Evolutionary conservation across 371 early-diverging fungal species (phyloP), one percentile per base, ranked within the genome.

Genomic region (Entomophthora muscae): DNA sequence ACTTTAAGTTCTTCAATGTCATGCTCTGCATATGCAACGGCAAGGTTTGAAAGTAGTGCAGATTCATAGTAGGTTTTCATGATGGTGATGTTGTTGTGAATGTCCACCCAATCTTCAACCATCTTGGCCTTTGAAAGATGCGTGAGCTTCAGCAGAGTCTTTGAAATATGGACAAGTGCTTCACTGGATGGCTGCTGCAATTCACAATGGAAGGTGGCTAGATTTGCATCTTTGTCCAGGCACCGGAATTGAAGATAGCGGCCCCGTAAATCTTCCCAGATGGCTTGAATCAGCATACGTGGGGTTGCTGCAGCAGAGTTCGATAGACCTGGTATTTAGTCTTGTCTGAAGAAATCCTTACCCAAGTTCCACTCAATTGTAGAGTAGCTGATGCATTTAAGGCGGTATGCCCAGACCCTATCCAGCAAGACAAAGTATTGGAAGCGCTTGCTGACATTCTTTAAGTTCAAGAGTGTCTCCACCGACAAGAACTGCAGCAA

Each of bases 1-100:
- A 58, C 59, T 31, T 58, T 58, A 13, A 58, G 22, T 22, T 58
- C 59, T 32, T 58, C 59, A 7, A 58, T 7, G 22, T 58, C 59
- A 12, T 22, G 12, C 31, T 23, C 30, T 21, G 59, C 24, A 22
- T 58, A 58, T 28, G 59, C 59, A 7, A 22, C 3, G 30, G 13
- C 26, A 10, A 58, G 31, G 30, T 58, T 32, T 13, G 3, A 22
- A 21, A 58, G 31, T 22, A 58, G 32, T 21, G 28, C 31, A 3
- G 59, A 23, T 32, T 58, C 28, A 31, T 28, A 58, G 30, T 58
- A 58, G 21, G 13, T 27, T 32, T 31, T 23, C 28, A 58, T 31
- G 24, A 58, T 27, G 21, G 21, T 21, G 24, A 58, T 28, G 31
- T 58, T 27, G 21, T 28, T 24, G 21, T 32, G 59, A 27, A 58